phyloP scores from a whole-genome alignment of 306 rosid genomes.

The Cotoneaster glaucophyllus region DNA sequence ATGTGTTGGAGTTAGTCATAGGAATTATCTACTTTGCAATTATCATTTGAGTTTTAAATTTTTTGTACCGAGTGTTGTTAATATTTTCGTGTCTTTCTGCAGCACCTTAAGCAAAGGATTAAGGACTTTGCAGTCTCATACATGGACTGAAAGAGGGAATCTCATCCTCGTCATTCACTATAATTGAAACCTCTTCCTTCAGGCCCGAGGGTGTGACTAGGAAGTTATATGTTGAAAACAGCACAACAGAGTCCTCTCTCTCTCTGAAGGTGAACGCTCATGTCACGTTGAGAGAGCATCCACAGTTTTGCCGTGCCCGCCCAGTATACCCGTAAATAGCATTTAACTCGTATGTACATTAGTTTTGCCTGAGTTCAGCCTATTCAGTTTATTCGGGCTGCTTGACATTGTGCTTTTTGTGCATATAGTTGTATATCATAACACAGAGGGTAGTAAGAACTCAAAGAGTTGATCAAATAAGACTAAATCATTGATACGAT shows the following conservation, averaged over 20 bases:
- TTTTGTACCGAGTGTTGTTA: not conserved
- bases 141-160: constrained; percentile 26
- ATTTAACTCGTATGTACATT: constrained; percentile 24
- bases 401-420: not conserved
- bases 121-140: constrained; percentile 48
- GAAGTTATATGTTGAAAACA: not conserved
- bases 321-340: constrained; percentile 15
- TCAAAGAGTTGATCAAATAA: not conserved
- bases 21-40: not conserved
- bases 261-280: not conserved
- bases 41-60: not conserved
- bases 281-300: not conserved
- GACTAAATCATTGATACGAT: not conserved
- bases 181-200: constrained; percentile 13
- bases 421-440: constrained; percentile 2
- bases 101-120: constrained; percentile 70
- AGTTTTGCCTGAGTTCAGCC: constrained; percentile 21
- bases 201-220: constrained; percentile 3
- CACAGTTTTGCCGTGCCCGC: not conserved
- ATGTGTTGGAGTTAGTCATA: not conserved
- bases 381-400: not conserved
- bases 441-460: not conserved
- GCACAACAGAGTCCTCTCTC: not conserved
- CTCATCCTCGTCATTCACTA: constrained; percentile 4
- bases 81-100: constrained; percentile 22